A percentile compares a stretch with the other conserved stretches of the same genome.
Evolutionary conservation across 2,329 filamentous ascomycete genomes (phyloP).

Genomic region (Pseudogymnoascus sp.): DNA sequence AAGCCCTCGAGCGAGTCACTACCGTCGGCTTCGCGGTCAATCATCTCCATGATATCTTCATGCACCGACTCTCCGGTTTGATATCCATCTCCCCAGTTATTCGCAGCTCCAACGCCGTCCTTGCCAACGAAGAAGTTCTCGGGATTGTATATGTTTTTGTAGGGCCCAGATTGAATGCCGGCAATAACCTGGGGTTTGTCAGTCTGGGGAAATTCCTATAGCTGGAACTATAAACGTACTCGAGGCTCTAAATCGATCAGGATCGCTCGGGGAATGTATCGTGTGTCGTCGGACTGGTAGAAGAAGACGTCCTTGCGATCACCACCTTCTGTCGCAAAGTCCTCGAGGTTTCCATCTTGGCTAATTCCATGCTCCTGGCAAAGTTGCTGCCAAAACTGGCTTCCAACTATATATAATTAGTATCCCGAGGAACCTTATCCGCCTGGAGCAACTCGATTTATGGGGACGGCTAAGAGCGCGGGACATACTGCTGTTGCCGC

Average conservation of each 20-base stretch:
- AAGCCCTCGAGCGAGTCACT: conserved; percentile 98
- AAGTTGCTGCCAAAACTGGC: conserved; percentile 98
- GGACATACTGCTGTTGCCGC: conserved; percentile 93
- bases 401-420: conserved; percentile 58
- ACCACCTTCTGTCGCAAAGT: conserved; percentile 94
- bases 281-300: conserved; percentile 97
- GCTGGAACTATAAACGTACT: conserved; percentile 38
- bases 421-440: conserved; percentile 16
- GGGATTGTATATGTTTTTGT: conserved; percentile 98
- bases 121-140: conserved; percentile 98
- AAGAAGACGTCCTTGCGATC: conserved; percentile 99
- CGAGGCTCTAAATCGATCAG: conserved; percentile 90
- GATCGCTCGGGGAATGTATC: conserved; percentile 95
- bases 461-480: conserved; percentile 14
- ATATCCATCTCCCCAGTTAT: conserved; percentile 98
- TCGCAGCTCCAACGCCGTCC: conserved; percentile 85
- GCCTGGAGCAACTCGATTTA: neutral
- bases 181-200: conserved; percentile 60
- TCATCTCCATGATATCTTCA: conserved; percentile 99
- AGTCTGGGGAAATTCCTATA: neutral
- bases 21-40: conserved; percentile 94
- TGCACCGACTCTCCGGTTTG: conserved; percentile 84
- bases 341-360: conserved; percentile 92
- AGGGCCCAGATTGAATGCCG: conserved; percentile 83
- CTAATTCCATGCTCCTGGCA: conserved; percentile 98